Conservation (phyloP, 2,329 filamentous ascomycete species). For the Phaeosphaeria sp. region DNA sequence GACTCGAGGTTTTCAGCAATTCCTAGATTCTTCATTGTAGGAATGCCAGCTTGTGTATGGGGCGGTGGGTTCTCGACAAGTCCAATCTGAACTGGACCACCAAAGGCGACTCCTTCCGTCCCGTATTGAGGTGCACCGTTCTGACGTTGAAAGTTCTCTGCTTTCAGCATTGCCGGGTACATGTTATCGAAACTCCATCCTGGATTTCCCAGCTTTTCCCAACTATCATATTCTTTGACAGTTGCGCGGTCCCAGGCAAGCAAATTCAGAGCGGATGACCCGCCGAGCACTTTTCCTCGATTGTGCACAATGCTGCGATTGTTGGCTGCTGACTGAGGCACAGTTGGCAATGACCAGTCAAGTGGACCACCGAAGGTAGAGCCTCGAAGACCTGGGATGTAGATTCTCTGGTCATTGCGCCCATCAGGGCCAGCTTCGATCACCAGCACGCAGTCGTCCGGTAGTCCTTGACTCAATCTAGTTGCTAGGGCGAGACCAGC, state of each 20-base stretch:
- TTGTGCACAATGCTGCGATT: conserved; percentile 27
- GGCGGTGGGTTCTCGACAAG: conserved; percentile 52
- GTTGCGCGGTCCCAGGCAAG: conserved; percentile 43
- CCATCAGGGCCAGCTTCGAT: conserved; percentile 34
- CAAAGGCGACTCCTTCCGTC: conserved; percentile 27
- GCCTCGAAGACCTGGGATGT: conserved; percentile 26
- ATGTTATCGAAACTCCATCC: conserved; percentile 62
- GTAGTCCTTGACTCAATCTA: conserved; percentile 35
- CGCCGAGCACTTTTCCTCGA: conserved; percentile 40
- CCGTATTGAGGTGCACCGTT: conserved; percentile 28
- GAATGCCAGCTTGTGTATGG: conserved; percentile 54
- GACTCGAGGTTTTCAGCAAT: conserved; percentile 51
- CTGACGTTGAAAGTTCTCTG: conserved; percentile 33
- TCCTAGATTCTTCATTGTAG: conserved; percentile 55
- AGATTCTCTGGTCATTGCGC: conserved; percentile 25
- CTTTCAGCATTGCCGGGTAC: conserved; percentile 36
- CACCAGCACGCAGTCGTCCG: conserved; percentile 20
- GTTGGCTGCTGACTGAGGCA: conserved; percentile 49
- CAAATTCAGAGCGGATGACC: conserved; percentile 43
- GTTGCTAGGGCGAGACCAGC: conserved; percentile 27
- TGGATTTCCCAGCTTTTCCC: conserved; percentile 62
- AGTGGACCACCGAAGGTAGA: conserved; percentile 25
- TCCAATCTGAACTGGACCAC: conserved; percentile 38
- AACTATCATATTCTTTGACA: conserved; percentile 55
- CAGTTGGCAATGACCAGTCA: conserved; percentile 51